Conservation (phyloP, 768 basidiomycete species). For the Tubosaeta sp. region DNA sequence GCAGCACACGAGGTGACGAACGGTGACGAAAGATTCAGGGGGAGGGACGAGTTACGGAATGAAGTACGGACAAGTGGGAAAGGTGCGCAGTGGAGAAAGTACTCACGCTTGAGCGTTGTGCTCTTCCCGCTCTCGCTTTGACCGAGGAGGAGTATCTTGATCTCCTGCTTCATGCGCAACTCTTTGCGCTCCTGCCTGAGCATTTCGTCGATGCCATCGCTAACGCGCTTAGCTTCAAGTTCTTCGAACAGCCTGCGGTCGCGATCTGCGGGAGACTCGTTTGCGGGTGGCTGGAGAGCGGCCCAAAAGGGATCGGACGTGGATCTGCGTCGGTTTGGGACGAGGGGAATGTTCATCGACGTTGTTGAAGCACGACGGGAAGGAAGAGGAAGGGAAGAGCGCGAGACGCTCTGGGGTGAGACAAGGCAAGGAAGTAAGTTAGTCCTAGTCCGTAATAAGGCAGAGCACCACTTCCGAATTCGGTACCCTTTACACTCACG, state of each 20-base stretch:
- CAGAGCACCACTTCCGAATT: slow-evolving; percentile 27
- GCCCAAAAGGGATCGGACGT: slow-evolving; percentile 69
- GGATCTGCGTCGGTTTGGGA: slow-evolving; percentile 39
- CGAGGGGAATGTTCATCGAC: slow-evolving; percentile 27
- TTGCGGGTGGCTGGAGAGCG: slow-evolving; percentile 62
- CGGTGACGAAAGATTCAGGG: not conserved
- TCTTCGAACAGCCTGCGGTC: slow-evolving; percentile 64
- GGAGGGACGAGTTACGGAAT: not conserved
- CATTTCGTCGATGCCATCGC: slow-evolving; percentile 78
- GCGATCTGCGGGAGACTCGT: slow-evolving; percentile 68
- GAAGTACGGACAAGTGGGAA: slow-evolving; percentile 5
- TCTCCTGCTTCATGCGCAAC: slow-evolving; percentile 56
- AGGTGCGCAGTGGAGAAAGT: slow-evolving; percentile 1
- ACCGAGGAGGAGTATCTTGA: slow-evolving; percentile 76
- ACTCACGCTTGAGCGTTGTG: slow-evolving; percentile 85
- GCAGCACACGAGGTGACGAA: not conserved
- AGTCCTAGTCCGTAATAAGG: slow-evolving; percentile 13
- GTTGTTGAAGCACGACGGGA: slow-evolving; percentile 2
- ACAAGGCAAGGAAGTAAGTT: slow-evolving; percentile 13
- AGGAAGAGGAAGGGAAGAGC: slow-evolving; percentile 3
- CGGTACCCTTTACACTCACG: slow-evolving; percentile 16
- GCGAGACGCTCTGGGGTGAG: slow-evolving; percentile 19
- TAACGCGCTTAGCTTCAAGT: slow-evolving; percentile 65
- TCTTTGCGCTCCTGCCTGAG: slow-evolving; percentile 62
- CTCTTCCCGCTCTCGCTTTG: slow-evolving; percentile 91